Evolutionary conservation across 2,329 filamentous ascomycete species (phyloP).

Genomic region (Penicillium olsonii): DNA sequence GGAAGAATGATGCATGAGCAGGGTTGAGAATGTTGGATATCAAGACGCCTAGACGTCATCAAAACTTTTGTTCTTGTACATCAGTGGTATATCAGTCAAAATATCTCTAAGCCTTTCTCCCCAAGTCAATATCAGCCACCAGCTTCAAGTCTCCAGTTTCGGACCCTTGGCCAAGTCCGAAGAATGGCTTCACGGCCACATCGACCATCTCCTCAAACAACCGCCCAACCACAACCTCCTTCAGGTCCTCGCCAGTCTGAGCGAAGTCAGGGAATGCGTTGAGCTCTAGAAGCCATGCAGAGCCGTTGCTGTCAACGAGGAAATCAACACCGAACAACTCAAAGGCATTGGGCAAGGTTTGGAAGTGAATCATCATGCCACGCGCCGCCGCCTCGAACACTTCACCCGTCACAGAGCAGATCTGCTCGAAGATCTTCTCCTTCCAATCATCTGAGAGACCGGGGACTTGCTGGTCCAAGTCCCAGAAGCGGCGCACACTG

Average conservation of each 20-base stretch:
- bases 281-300: conserved; percentile 79
- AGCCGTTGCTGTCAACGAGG: conserved; percentile 67
- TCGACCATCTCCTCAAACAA: conserved; percentile 76
- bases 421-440: conserved; percentile 68
- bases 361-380: conserved; percentile 87
- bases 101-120: conserved; percentile 30
- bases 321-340: conserved; percentile 93
- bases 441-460: conserved; percentile 50
- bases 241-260: conserved; percentile 79
- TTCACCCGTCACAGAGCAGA: conserved; percentile 72
- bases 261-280: conserved; percentile 97
- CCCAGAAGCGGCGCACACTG: conserved; percentile 75
- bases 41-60: too few relatives aligned
- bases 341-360: conserved; percentile 83
- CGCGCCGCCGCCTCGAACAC: conserved; percentile 83
- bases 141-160: conserved; percentile 36
- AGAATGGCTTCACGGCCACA: conserved; percentile 68
- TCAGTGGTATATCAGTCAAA: conserved; percentile 8
- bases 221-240: conserved; percentile 66
- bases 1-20: conserved; percentile 28
- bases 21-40: too few relatives aligned
- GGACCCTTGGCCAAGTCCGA: conserved; percentile 44
- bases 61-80: conserved; percentile 9
- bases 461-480: conserved; percentile 52
- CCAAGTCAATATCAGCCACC: conserved; percentile 45